Conservation (phyloP, 2,329 filamentous ascomycete species). For the Ambrosiella cleistominuta region DNA sequence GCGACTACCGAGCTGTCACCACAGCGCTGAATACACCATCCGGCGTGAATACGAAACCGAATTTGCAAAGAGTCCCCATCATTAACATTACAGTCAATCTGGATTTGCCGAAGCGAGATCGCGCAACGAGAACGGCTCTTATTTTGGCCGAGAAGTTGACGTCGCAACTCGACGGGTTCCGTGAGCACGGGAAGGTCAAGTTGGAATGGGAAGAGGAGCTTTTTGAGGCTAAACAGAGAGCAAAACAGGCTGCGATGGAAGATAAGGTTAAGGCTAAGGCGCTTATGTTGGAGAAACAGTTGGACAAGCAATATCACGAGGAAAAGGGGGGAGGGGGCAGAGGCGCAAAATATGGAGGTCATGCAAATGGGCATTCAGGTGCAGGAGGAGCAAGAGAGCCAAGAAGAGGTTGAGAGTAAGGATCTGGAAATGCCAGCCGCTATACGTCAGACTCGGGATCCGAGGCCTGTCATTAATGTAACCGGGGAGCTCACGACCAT, state of each 20-base stretch:
- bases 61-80: background rate
- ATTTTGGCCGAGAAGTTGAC: constrained; percentile 10
- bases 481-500: no score
- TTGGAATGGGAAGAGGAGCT: constrained; percentile 1
- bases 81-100: constrained; percentile 2
- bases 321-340: background rate
- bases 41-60: constrained; percentile 5
- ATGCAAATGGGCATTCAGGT: background rate
- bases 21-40: background rate
- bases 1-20: constrained; percentile 1
- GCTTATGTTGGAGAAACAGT: background rate
- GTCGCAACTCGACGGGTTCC: constrained; percentile 11
- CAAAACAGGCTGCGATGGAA: background rate
- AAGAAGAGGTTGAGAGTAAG: no score
- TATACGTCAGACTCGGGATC: no score
- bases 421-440: no score
- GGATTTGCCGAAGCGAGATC: constrained; percentile 4
- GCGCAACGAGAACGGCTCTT: constrained; percentile 1
- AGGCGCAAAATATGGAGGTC: background rate
- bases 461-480: no score
- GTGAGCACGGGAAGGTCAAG: constrained; percentile 3
- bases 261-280: background rate
- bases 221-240: background rate
- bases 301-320: background rate
- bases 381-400: no score